Conservation (phyloP, 2,329 filamentous ascomycete genomes). For the Ascochyta rabiei region DNA sequence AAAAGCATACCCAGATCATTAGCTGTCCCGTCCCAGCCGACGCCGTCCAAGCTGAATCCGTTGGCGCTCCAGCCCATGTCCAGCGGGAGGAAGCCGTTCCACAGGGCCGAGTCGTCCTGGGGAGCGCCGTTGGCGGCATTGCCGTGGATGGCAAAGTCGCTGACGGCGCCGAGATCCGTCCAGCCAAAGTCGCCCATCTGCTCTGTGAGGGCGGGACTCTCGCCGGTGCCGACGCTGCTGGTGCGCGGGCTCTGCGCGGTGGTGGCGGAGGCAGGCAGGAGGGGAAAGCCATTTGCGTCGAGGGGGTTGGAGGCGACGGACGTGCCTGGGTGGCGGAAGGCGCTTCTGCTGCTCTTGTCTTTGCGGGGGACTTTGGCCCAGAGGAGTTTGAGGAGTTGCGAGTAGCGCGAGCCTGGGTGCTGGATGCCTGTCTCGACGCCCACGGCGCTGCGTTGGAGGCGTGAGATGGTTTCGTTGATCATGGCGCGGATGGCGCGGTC, state of each 20-base stretch:
- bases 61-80: slow-evolving; percentile 46
- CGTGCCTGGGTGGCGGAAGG: slow-evolving; percentile 43
- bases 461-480: slow-evolving; percentile 54
- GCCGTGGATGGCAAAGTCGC: slow-evolving; percentile 56
- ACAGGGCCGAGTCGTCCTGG: slow-evolving; percentile 27
- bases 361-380: slow-evolving; percentile 55
- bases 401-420: slow-evolving; percentile 56
- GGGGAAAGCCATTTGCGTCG: slow-evolving; percentile 34
- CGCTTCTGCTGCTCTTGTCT: slow-evolving; percentile 32
- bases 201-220: slow-evolving; percentile 53
- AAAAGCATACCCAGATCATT: slow-evolving; percentile 41
- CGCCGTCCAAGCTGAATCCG: slow-evolving; percentile 41
- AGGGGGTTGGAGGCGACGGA: slow-evolving; percentile 35
- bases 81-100: slow-evolving; percentile 46
- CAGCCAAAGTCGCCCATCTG: slow-evolving; percentile 57
- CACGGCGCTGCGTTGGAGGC: slow-evolving; percentile 53
- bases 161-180: slow-evolving; percentile 56
- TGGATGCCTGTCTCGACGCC: slow-evolving; percentile 46
- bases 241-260: slow-evolving; percentile 41
- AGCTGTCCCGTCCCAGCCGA: slow-evolving; percentile 28
- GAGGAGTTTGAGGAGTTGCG: slow-evolving; percentile 53
- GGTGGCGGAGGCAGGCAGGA: slow-evolving; percentile 21
- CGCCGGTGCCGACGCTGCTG: slow-evolving; percentile 45
- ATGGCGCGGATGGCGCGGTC: slow-evolving; percentile 54
- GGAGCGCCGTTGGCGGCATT: slow-evolving; percentile 38